Evolutionary conservation across 2,329 filamentous ascomycete species (phyloP), one percentile per base, ranked within the genome.

Genomic region (Stachybotrys elegans): DNA sequence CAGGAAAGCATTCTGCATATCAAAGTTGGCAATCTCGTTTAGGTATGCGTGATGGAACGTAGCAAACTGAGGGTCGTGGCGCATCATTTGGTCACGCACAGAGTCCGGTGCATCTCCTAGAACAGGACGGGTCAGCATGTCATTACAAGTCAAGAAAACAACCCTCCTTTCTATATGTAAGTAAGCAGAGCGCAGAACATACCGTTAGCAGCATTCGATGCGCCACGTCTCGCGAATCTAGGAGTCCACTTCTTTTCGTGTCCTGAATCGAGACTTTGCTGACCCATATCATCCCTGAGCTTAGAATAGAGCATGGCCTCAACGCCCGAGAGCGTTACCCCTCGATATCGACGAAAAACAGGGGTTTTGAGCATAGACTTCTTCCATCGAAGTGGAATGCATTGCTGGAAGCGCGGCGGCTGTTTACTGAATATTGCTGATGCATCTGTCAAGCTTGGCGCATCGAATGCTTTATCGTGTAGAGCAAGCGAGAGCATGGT

Each of bases 1-100:
- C 7, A 62, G 39, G 41, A 63, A 53, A 9, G 51, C 46, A 31
- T 62, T 63, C 40, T 63, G 42, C 21, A 61, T 46, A 40, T 63
- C 22, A 46, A 61, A 62, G 27, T 55, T 32, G 22, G 52, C 49
- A 40, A 48, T 62, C 46, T 60, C 31, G 31, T 60, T 61, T 5
- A 62, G 50, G 43, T 62, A 62, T 7, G 45, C 47, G 37, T 43
- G 50, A 19, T 57, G 48, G 21, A 63, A 62, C 4, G 51, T 63
- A 2, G 39, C 41, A 37, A 50, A 63, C 25, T 45, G 43, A 42
- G 56, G 57, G 35, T 61, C 43, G 44, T 62, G 45, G 19, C 49
- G 54, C 46, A 63, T 58, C 22, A 62, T 57, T 44, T 63, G 43
- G 48, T 63, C 48, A 25, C 48, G 48, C 19, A 63, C 46, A 17